A percentile compares a stretch with the other conserved stretches of the same genome.
These are phyloP conservation scores for Solanum peruvianum DNA, from an alignment of 257 asterid genomes.

Conservation along the genomic window DNA sequence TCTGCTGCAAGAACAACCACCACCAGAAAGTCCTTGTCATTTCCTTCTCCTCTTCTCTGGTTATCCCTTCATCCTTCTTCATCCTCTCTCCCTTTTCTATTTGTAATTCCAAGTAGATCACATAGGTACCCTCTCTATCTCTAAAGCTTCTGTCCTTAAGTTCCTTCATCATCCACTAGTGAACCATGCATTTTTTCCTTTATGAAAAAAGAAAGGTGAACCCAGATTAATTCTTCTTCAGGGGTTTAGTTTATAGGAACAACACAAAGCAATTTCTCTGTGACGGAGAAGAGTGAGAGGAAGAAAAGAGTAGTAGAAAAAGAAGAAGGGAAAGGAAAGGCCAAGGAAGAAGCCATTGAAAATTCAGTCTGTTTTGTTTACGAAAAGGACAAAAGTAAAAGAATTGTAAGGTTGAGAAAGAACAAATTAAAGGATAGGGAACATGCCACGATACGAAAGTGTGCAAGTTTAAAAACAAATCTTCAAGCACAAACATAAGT, in stretches of 20 bases:
- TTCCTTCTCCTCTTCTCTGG: background rate
- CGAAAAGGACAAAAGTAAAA: background rate
- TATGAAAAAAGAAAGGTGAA: background rate
- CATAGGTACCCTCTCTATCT: background rate
- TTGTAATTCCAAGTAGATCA: background rate
- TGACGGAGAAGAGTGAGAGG: background rate
- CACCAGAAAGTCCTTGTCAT: background rate
- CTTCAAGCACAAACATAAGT: background rate
- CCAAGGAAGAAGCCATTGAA: background rate
- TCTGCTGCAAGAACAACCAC: background rate
- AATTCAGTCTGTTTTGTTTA: background rate
- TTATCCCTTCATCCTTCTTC: background rate
- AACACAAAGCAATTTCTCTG: background rate
- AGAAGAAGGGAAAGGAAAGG: background rate
- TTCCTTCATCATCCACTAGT: background rate
- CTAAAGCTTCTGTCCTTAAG: background rate
- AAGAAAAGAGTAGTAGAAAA: background rate
- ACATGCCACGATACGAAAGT: background rate
- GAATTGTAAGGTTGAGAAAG: background rate
- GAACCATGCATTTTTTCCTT: background rate
- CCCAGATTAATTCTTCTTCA: background rate
- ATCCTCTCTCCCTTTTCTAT: background rate
- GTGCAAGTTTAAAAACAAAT: background rate
- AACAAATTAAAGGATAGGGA: background rate
- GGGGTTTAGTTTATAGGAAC: background rate